Conservation (phyloP, 2,329 filamentous ascomycete species). For the Acrocalymma vagum region DNA sequence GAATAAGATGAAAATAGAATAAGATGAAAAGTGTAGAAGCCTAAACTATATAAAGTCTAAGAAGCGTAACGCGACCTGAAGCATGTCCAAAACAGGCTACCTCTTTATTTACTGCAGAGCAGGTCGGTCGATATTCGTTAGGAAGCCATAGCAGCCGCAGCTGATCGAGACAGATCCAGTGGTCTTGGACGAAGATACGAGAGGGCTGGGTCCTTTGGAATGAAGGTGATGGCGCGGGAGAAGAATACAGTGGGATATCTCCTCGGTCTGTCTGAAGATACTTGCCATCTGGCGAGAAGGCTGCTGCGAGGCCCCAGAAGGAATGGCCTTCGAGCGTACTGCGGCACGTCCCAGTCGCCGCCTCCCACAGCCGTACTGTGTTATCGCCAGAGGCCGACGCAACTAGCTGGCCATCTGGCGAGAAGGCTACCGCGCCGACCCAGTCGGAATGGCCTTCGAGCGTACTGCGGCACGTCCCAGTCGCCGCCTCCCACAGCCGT, state of each 20-base stretch:
- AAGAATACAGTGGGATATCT: conserved; percentile 3
- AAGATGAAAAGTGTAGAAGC: too few relatives aligned
- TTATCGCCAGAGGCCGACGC: conserved; percentile 17
- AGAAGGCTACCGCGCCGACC: conserved; percentile 17
- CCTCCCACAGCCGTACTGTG: conserved; percentile 13
- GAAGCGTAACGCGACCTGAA: too few relatives aligned
- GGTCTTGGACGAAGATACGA: conserved; percentile 2
- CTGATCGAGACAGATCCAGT: conserved; percentile 4
- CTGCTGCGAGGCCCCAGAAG: not conserved
- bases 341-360: conserved; percentile 1
- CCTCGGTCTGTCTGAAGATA: conserved; percentile 7
- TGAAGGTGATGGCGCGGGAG: conserved; percentile 1
- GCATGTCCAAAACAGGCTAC: too few relatives aligned
- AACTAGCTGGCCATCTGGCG: conserved; percentile 19
- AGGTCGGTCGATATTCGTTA: conserved; percentile 2
- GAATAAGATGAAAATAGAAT: too few relatives aligned
- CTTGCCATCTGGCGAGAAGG: conserved; percentile 12
- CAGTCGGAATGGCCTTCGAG: conserved; percentile 12
- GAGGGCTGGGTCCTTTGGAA: conserved; percentile 1
- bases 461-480: conserved; percentile 7
- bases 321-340: not conserved
- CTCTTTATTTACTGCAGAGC: too few relatives aligned
- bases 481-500: conserved; percentile 17
- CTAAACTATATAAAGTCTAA: too few relatives aligned
- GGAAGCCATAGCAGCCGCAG: conserved; percentile 10